Percentiles rank a stretch among this genome's conserved stretches.
phyloP scores from a whole-genome alignment of 1,284 basidiomycete species.

The Cryptococcus sp. region DNA sequence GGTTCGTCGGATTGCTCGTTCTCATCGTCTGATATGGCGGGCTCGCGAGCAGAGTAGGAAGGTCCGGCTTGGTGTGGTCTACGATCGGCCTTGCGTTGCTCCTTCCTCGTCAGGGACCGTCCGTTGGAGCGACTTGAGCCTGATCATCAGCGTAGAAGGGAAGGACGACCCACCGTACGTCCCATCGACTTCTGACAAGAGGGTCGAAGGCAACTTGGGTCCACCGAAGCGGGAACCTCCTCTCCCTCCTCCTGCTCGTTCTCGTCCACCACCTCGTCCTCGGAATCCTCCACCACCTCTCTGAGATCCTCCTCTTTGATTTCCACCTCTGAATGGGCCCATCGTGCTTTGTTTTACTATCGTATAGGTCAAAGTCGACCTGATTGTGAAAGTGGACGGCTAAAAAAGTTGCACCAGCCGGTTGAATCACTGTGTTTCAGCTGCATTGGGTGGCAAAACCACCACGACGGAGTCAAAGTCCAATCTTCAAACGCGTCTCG shows the following conservation, averaged over 20 bases:
- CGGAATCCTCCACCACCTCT: conserved; percentile 4
- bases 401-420: too few relatives aligned
- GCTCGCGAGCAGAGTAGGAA: neutral
- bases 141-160: neutral
- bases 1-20: conserved; percentile 1
- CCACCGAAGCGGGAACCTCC: conserved; percentile 6
- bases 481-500: too few relatives aligned
- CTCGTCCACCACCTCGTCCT: conserved; percentile 9
- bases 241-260: conserved; percentile 3
- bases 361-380: too few relatives aligned
- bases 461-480: too few relatives aligned
- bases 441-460: too few relatives aligned
- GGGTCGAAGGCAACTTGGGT: conserved; percentile 33
- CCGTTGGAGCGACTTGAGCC: conserved; percentile 2
- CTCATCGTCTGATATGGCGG: conserved; percentile 1
- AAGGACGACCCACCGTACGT: conserved; percentile 19
- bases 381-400: too few relatives aligned
- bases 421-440: too few relatives aligned
- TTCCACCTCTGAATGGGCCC: conserved; percentile 4
- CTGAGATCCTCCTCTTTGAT: neutral
- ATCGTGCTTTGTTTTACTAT: too few relatives aligned
- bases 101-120: conserved; percentile 15
- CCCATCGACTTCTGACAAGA: conserved; percentile 34
- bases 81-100: conserved; percentile 11
- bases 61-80: neutral